phyloP scores from a whole-genome alignment of 148 eudicot species.

The Cornus suecica region DNA sequence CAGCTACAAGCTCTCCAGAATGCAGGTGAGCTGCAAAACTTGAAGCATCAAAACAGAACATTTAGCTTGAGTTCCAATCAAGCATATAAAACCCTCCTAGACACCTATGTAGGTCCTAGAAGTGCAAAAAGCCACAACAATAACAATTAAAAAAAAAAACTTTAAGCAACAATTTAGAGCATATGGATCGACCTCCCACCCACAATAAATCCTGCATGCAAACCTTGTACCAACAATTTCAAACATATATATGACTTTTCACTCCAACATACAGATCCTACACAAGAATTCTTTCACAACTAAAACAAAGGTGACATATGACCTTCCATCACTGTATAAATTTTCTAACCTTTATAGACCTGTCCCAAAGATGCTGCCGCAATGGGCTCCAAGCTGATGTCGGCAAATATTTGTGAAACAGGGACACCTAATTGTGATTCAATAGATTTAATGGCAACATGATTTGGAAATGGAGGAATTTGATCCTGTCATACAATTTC shows the following conservation, averaged over 20 bases:
- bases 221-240: background rate
- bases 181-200: background rate
- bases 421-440: constrained; percentile 83
- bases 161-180: background rate
- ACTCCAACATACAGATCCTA: background rate
- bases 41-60: constrained; percentile 46
- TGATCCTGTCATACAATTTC: constrained; percentile 60
- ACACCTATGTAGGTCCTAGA: constrained; percentile 3
- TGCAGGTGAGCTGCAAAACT: constrained; percentile 99
- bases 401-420: constrained; percentile 81
- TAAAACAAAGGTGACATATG: background rate
- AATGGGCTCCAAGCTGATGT: constrained; percentile 83
- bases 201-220: background rate
- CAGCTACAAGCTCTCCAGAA: constrained; percentile 98
- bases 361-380: constrained; percentile 99
- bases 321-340: constrained; percentile 3
- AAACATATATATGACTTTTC: too few relatives aligned
- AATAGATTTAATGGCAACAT: constrained; percentile 74
- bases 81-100: constrained; percentile 6
- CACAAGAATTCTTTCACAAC: background rate
- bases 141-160: background rate
- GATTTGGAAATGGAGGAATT: constrained; percentile 90
- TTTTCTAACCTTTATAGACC: constrained; percentile 88
- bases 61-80: constrained; percentile 28
- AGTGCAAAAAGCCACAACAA: constrained; percentile 1